A percentile compares a stretch with the other conserved stretches of the same genome.
Evolutionary conservation across 805 yeast species (phyloP).

Genomic region (Pichia pseudocactophila): DNA sequence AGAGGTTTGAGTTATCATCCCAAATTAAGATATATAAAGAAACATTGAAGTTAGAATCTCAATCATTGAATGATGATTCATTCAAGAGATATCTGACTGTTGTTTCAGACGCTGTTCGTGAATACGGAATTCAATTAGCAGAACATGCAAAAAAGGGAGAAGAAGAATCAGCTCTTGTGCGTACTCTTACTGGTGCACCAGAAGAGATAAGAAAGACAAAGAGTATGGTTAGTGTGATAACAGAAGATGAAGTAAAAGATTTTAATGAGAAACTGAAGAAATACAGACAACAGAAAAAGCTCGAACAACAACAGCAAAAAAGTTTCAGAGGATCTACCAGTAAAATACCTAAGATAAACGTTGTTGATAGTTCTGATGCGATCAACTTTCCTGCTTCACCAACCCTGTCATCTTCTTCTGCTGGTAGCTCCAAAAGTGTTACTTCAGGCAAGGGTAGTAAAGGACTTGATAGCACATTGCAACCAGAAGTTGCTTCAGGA

Average conservation of each 20-base stretch:
- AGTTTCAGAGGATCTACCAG: not conserved
- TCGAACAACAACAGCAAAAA: constrained; percentile 2
- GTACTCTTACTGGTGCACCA: constrained; percentile 35
- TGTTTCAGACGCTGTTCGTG: constrained; percentile 27
- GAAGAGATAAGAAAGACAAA: constrained; percentile 21
- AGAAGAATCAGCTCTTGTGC: constrained; percentile 32
- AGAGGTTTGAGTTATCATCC: constrained; percentile 18
- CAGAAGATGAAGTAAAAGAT: constrained; percentile 8
- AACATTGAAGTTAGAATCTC: constrained; percentile 15
- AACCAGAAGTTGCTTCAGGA: not conserved
- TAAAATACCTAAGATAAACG: constrained; percentile 13
- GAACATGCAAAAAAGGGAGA: constrained; percentile 30
- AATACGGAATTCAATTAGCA: constrained; percentile 28
- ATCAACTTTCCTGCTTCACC: too few relatives aligned
- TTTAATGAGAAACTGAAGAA: constrained; percentile 9
- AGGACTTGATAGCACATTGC: too few relatives aligned
- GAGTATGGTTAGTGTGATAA: constrained; percentile 24
- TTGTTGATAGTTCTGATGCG: constrained; percentile 3
- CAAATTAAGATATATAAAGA: constrained; percentile 22
- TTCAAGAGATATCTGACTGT: constrained; percentile 24
- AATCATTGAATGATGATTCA: constrained; percentile 20
- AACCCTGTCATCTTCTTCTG: too few relatives aligned
- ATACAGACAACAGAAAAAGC: constrained; percentile 6
- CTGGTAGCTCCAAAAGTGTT: too few relatives aligned
- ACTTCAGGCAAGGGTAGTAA: too few relatives aligned